Evolutionary conservation across 179 eudicot genomes (phyloP).

Genomic region (Beta lomatogona): DNA sequence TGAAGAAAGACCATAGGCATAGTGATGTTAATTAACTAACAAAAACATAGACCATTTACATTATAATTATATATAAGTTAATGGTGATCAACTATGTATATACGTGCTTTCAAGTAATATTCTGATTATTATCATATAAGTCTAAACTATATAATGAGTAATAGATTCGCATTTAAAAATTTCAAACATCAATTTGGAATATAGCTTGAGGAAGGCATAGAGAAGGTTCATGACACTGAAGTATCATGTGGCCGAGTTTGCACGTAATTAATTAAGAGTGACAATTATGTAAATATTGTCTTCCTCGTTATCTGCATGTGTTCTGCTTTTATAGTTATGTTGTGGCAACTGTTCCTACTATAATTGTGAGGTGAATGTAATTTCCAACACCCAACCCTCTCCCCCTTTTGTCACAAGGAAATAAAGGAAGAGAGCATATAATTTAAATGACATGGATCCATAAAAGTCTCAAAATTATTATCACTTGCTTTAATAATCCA

Average conservation of each 20-base stretch:
- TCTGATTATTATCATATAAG: not conserved
- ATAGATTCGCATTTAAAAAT: too few relatives aligned
- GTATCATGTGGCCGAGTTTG: conserved; percentile 11
- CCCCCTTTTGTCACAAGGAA: too few relatives aligned
- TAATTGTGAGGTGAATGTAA: not conserved
- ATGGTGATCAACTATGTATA: not conserved
- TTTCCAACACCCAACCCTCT: too few relatives aligned
- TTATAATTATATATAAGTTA: not conserved
- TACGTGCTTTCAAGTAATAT: conserved; percentile 2
- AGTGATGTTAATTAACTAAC: too few relatives aligned
- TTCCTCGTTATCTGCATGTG: not conserved
- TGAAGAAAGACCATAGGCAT: too few relatives aligned
- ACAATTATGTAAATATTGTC: not conserved
- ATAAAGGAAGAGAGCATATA: too few relatives aligned
- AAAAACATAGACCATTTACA: too few relatives aligned
- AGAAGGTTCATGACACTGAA: not conserved
- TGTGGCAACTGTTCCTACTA: not conserved
- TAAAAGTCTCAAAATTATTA: too few relatives aligned
- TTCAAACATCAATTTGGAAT: not conserved
- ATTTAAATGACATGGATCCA: too few relatives aligned
- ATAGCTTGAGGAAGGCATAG: not conserved
- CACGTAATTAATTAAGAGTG: not conserved
- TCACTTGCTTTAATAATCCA: too few relatives aligned
- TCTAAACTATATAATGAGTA: not conserved
- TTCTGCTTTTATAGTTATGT: not conserved